These are phyloP conservation scores for Diutina sp. DNA, from an alignment of 1,139 yeast species.

Conservation along the genomic window DNA sequence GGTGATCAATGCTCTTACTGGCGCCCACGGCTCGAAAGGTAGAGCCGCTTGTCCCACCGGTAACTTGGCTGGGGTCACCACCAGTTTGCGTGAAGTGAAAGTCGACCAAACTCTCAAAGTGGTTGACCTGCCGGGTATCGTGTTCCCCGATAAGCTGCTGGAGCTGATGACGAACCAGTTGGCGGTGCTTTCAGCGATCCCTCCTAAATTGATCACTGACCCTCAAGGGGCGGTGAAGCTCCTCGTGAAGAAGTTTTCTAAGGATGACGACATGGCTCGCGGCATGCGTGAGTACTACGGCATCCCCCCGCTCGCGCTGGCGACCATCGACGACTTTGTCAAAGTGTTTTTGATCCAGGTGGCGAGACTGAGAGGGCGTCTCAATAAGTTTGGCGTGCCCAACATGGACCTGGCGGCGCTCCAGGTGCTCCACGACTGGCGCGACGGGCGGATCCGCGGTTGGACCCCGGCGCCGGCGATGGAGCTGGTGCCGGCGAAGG, in stretches of 20 bases:
- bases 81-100: constrained; percentile 82
- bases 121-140: constrained; percentile 95
- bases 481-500: constrained; percentile 15
- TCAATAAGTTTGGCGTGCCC: constrained; percentile 89
- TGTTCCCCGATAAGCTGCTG: constrained; percentile 64
- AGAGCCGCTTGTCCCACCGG: constrained; percentile 86
- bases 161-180: constrained; percentile 52
- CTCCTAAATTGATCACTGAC: constrained; percentile 76
- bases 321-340: constrained; percentile 51
- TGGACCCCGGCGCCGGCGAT: constrained; percentile 80
- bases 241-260: constrained; percentile 62
- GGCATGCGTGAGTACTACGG: constrained; percentile 61
- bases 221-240: constrained; percentile 74
- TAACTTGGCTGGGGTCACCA: constrained; percentile 95
- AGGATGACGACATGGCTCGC: constrained; percentile 62
- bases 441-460: constrained; percentile 88
- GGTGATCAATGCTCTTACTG: constrained; percentile 77
- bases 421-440: constrained; percentile 85
- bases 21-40: constrained; percentile 58
- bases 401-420: constrained; percentile 77
- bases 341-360: constrained; percentile 84
- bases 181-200: constrained; percentile 78
- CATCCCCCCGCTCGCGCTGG: constrained; percentile 68
- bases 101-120: constrained; percentile 81
- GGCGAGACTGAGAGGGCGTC: constrained; percentile 85